Base-by-base conservation (phyloP, 495 filamentous ascomycete species). In the Copromyces sp. region DNA sequence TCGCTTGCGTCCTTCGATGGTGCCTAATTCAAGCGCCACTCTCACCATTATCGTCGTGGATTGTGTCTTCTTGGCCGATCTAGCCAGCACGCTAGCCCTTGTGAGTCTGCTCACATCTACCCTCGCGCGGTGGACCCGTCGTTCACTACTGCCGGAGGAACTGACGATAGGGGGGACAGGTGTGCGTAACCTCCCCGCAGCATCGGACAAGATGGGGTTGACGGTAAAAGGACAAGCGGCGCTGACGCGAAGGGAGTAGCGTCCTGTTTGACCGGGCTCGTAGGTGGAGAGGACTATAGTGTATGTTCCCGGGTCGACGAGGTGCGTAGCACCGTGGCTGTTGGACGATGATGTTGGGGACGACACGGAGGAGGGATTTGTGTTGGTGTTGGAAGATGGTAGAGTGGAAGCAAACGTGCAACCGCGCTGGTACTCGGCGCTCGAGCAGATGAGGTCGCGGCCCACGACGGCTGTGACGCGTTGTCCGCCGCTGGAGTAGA, bases 271-370 rank as follows among this genome's bases (percentile, higher is more conserved):
- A 39, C 89, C 89, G 0, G 90, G 87, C 61, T 97, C 93, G 78
- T 96, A 98, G 2, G 95, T 97, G 9, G 91, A 94, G 75, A 89
- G 91, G 12, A 98, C 90, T 68, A 97, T 86, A 1, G 94, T 97
- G 81, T 98, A 98, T 0, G 84, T 86, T 3, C 95, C 95, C 3
- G 84, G 80, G 37, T 87, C 86, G 9, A 95, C 80, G 80, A 78
- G 14, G 87, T 59, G 47, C 20, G 47, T 59, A 2, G 39, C 8
- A 8, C 47, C 20, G 24, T 59, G 47, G 47, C 11, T 47, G 8
- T 24, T 47, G 8, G 44, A 24, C 11, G 47, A 7, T 59, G 47
- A 24, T 14, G 14, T 8, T 65, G 24, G 24, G 24, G 24, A 24
- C 24, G 24, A 24, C 24, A 24, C 24, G 24, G 24, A 24, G 24